phyloP scores from a whole-genome alignment of 345 rosid species.

The Garcia nutans region DNA sequence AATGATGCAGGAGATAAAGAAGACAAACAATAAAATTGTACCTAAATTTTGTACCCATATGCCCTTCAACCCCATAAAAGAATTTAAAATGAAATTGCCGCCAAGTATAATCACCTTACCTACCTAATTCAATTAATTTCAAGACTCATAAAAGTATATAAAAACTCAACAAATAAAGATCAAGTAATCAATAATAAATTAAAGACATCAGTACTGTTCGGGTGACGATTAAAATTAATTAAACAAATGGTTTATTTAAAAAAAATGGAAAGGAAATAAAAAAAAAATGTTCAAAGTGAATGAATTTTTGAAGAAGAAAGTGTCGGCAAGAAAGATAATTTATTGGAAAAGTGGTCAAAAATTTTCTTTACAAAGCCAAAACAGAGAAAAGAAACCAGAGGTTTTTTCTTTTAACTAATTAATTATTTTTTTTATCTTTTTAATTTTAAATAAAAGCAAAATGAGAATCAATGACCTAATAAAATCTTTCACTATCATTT shows the following conservation, averaged over 20 bases:
- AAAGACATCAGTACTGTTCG: neutral
- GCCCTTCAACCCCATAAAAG: slow-evolving; percentile 18
- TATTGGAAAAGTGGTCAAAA: slow-evolving; percentile 31
- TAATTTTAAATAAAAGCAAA: too few species aligned
- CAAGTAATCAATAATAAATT: neutral
- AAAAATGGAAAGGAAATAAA: neutral
- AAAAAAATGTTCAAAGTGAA: slow-evolving; percentile 1
- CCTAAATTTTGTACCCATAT: slow-evolving; percentile 32
- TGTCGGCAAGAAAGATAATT: slow-evolving; percentile 47
- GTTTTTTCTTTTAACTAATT: neutral
- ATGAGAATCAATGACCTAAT: too few species aligned
- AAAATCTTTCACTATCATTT: too few species aligned
- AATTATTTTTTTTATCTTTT: neutral
- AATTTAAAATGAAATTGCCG: slow-evolving; percentile 42
- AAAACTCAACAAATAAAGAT: neutral
- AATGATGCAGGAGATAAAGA: slow-evolving; percentile 33
- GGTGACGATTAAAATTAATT: slow-evolving; percentile 17
- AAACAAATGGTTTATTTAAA: slow-evolving; percentile 15
- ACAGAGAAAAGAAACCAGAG: neutral
- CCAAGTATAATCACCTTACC: slow-evolving; percentile 33
- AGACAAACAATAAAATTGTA: slow-evolving; percentile 26
- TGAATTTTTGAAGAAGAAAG: slow-evolving; percentile 29
- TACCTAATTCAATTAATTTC: slow-evolving; percentile 42
- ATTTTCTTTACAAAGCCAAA: neutral
- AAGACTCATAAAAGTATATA: slow-evolving; percentile 1